Evolutionary conservation across 2,329 filamentous ascomycete species (phyloP).

Genomic region (Aspergillus sergii): DNA sequence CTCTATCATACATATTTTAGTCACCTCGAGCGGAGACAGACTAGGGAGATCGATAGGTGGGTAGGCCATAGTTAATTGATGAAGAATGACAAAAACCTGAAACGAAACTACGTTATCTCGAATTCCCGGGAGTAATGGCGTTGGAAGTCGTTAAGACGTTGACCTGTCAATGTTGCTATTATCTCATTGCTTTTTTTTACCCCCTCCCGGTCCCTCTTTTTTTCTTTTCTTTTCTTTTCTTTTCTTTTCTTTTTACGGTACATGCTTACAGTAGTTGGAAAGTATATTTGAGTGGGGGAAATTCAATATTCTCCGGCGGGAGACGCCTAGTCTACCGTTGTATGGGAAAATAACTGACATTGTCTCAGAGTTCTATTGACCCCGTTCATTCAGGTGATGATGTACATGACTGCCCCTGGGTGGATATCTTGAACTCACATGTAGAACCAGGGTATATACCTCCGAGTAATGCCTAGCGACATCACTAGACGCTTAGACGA

Average conservation of each 20-base stretch:
- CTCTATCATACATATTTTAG: slow-evolving; percentile 1
- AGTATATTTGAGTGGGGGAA: slow-evolving; percentile 1
- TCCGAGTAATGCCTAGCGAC: background rate
- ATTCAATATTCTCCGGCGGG: background rate
- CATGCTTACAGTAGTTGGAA: background rate
- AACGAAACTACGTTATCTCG: background rate
- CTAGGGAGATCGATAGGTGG: background rate
- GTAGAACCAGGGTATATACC: background rate
- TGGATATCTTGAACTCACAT: background rate
- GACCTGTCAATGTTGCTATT: background rate
- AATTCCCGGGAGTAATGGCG: background rate
- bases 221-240: background rate
- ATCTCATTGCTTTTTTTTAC: background rate
- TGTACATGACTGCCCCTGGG: no score
- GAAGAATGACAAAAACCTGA: background rate
- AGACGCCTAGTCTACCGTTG: background rate
- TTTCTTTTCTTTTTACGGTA: background rate
- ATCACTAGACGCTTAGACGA: background rate
- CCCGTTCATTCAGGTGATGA: background rate
- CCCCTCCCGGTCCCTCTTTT: no score
- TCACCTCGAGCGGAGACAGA: background rate
- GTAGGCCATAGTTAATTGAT: background rate
- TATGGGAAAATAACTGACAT: background rate
- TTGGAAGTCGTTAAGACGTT: slow-evolving; percentile 1
- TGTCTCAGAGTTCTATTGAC: background rate